Base-by-base conservation (phyloP, 805 yeast genomes). In the Spathaspora passalidarum region DNA sequence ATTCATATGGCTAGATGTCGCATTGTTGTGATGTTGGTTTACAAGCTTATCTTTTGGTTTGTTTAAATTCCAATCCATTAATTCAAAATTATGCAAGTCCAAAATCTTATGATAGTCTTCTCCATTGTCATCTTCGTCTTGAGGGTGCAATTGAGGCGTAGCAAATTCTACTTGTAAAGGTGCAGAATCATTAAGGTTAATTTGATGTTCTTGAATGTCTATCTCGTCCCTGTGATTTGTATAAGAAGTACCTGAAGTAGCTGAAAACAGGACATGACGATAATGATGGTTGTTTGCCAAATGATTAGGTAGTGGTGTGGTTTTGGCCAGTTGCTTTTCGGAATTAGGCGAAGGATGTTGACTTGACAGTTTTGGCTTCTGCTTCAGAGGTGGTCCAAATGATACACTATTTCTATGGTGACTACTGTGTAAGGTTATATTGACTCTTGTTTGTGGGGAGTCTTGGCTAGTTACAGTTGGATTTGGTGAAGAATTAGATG, bases 111-210 rank as follows among this genome's bases (percentile, higher is more conserved):
- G 38, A 39, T 43, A 47, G n/a, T 29, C 34, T 29, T 29, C 34
- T 8, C 34, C 34, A 13, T 29, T 10, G 13, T 29, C 34, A 29
- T 43, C 49, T 11, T 42, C 51, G 21, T 45, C 49, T n/a, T 38
- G 40, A 16, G 48, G 44, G 6, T 46, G 34, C n/a, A 50, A 56
- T 61, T 88, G 96, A 2, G 96, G 96, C 1, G 95, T 86, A 1
- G 95, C 80, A 59, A 86, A 88, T 2, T 84, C 87, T 20, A 86
- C 90, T 56, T 86, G 89, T 38, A 75, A 76, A 1, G 91, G 90
- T 0, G 77, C 78, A 32, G 75, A 78, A 3, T 59, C 42, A 16
- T 26, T 19, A 14, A 39, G 40, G 17, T 37, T 40, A 6, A 18
- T 47, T 40, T 54, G 61, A 39, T 55, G 65, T 60, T 48, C 66